Conservation (phyloP, 441 rosid species). For the Syzygium malaccense region DNA sequence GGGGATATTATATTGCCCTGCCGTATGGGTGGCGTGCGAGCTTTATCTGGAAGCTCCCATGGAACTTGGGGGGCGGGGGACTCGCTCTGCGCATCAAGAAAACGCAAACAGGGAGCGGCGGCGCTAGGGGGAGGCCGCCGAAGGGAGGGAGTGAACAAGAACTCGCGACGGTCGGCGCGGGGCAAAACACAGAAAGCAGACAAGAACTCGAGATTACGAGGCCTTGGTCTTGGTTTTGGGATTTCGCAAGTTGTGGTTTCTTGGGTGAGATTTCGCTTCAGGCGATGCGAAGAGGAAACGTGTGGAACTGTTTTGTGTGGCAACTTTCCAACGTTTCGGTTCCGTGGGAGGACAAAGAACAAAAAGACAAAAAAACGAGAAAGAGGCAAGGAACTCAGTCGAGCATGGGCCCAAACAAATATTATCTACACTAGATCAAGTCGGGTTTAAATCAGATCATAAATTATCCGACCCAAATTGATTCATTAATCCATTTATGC, state of each 20-base stretch:
- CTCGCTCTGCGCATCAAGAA: neutral
- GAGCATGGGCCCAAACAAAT: neutral
- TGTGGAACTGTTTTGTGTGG: neutral
- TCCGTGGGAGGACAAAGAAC: neutral
- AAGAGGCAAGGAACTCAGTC: neutral
- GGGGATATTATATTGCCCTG: neutral
- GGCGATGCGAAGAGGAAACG: neutral
- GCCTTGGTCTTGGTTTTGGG: neutral
- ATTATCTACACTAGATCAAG: no score
- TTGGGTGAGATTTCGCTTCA: neutral
- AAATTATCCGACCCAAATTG: no score
- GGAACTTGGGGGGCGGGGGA: neutral
- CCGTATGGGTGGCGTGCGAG: neutral
- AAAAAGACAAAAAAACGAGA: neutral
- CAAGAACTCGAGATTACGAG: neutral
- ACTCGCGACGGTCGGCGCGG: neutral
- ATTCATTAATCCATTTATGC: no score
- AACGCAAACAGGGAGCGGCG: neutral
- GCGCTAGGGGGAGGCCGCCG: neutral
- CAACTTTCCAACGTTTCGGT: neutral
- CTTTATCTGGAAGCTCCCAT: neutral
- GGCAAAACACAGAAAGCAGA: rapidly evolving
- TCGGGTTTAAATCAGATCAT: no score
- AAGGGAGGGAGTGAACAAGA: neutral
- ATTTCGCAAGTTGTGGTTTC: neutral